Evolutionary conservation across 208 protist species (phyloP), one percentile per base, ranked within the genome.

Genomic region (Crithidia bombi): DNA sequence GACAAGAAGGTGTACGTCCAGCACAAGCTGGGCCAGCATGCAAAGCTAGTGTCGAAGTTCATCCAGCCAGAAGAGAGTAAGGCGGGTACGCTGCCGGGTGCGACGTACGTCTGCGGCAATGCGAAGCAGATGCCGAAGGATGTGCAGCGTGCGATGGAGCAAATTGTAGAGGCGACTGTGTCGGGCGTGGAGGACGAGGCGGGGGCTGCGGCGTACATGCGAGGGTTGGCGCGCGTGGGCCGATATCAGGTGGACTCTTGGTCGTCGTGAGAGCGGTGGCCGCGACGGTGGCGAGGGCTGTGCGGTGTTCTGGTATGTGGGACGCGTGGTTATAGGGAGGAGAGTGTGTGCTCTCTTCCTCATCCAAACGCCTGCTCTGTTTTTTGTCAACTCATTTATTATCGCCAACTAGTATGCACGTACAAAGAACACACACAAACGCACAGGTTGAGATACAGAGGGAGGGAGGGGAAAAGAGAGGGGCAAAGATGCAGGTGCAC

Each of bases 91-190:
- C 28, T 54, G 6, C 59, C 59, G 3, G 59, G 59, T 41, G 59
- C n/a, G 1, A 64, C 92, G 25, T 92, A 90, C 57, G 75, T 96
- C 0, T 96, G 91, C 69, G 91, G 91, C 19, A 96, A 93, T 55
- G 86, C 91, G 17, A 96, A 93, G 66, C 79, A 86, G 58, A 94
- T 96, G 89, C 89, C 89, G 17, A 89, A 90, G 49, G 86, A 92
- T 71, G 87, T 94, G 19, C 71, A 78, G 54, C 28, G 56, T 3
- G 80, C 80, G 11, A 43, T 96, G 19, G 63, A 82, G 39, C 68
- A 89, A 33, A 90, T 92, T 61, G 73, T 82, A 0, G 75, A 68
- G n/a, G 78, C 75, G 28, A 81, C 81, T 17, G 78, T 81, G 55
- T 85, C 76, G 21, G 74, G 59, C 30, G 82, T 79, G 9, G 78